Base-by-base conservation (phyloP, 2,329 filamentous ascomycete genomes). In the Chalaropsis ovoidea region DNA sequence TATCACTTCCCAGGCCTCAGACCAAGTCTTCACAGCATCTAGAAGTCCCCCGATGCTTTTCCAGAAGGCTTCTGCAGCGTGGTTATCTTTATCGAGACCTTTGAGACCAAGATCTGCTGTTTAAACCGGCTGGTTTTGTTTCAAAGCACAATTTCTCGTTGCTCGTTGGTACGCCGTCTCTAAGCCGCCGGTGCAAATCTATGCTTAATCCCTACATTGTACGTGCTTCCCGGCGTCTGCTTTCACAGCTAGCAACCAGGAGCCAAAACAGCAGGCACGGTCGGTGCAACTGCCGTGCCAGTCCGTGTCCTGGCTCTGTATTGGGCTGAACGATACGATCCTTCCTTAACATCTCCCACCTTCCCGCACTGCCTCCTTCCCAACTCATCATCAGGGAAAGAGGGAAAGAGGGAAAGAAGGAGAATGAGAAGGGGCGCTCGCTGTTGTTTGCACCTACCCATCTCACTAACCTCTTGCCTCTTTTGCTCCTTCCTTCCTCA, bases 401-500 rank as follows among this genome's bases (percentile, higher is more conserved):
- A n/a, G n/a, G n/a, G n/a, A n/a, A n/a, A 35, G 7, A 35, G 31
- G 7, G 31, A 39, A 52, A 27, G 8, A 52, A 52, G 19, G 47
- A 22, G 4, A 24, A 3, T 31, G 27, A 22, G 22, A 58, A 19
- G 31, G 54, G 13, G 54, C 27, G 17, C 41, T 7, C 24, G 35
- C 42, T 56, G 7, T 22, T 64, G 49, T 64, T 58, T 58, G 41
- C 42, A 65, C 39, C 43, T 64, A 52, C 47, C 35, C 45, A 41
- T 35, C 6, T 19, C 27, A 42, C 31, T 42, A 13, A 17, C 45
- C 24, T 35, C 45, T 31, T 35, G 43, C 45, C 62, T 58, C 54
- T 58, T 58, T 13, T 58, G 54, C 24, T n/a, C 54, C 54, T 58
- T 58, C 54, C 54, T 58, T 58, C 54, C 54, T 58, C 24, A 58